These are phyloP conservation scores for Cyberlindnera xishuangbannaensis DNA, from an alignment of 805 yeast genomes.

Conservation along the genomic window DNA sequence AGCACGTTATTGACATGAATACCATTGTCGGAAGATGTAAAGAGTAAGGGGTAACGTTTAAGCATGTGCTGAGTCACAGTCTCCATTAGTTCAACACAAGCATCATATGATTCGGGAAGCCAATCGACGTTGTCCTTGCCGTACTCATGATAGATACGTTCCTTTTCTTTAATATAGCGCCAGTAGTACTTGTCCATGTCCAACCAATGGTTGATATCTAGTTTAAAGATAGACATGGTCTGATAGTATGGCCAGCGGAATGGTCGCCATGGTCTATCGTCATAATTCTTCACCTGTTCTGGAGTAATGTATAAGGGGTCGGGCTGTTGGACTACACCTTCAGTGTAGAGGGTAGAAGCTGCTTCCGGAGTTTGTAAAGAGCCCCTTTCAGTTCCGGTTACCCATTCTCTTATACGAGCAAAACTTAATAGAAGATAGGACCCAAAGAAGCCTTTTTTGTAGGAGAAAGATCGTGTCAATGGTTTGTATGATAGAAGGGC, in stretches of 20 bases:
- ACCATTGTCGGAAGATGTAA: slow-evolving; percentile 45
- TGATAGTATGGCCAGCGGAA: slow-evolving; percentile 79
- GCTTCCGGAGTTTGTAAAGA: not conserved
- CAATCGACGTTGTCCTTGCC: slow-evolving; percentile 60
- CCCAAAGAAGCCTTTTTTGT: too few relatives aligned
- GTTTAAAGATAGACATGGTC: slow-evolving; percentile 67
- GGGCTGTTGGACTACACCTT: slow-evolving; percentile 29
- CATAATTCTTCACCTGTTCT: slow-evolving; percentile 57
- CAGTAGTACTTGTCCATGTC: slow-evolving; percentile 75
- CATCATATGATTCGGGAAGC: slow-evolving; percentile 59
- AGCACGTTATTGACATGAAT: slow-evolving; percentile 51
- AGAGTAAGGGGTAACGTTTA: slow-evolving; percentile 56
- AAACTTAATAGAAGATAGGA: too few relatives aligned
- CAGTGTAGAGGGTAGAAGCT: slow-evolving; percentile 4
- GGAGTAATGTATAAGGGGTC: slow-evolving; percentile 60
- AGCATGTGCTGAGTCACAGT: slow-evolving; percentile 54
- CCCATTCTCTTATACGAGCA: too few relatives aligned
- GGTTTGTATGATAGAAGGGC: too few relatives aligned
- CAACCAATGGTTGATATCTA: slow-evolving; percentile 72
- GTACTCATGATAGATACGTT: slow-evolving; percentile 49
- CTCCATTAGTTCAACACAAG: slow-evolving; percentile 59
- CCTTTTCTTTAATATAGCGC: slow-evolving; percentile 59
- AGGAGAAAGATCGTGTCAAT: too few relatives aligned
- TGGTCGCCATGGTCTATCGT: slow-evolving; percentile 78
- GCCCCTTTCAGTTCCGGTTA: too few relatives aligned